phyloP scores from a whole-genome alignment of 2,329 filamentous ascomycete species.

The Fonsecaea nubica region DNA sequence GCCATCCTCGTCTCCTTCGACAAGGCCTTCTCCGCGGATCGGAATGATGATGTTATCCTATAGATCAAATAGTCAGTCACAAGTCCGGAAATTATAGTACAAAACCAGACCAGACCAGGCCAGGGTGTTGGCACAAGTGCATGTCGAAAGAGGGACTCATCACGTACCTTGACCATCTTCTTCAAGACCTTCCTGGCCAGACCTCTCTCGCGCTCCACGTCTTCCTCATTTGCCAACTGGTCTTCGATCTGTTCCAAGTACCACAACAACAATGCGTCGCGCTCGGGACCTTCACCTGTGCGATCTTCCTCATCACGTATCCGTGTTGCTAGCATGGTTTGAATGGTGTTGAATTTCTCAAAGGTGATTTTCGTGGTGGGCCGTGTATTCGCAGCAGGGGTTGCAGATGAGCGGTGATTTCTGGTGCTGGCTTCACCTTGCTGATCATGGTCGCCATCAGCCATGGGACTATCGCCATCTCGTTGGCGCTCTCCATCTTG shows the following conservation, averaged over 20 bases:
- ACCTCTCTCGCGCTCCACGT: conserved; percentile 74
- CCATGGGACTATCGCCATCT: conserved; percentile 62
- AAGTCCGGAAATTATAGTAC: conserved; percentile 4
- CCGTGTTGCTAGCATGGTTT: conserved; percentile 81
- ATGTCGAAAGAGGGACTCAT: not conserved
- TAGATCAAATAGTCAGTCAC: not conserved
- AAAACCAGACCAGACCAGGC: conserved; percentile 1
- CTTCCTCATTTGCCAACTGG: conserved; percentile 79
- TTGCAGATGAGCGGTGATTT: conserved; percentile 46
- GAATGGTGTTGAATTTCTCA: conserved; percentile 90
- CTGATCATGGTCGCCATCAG: conserved; percentile 53
- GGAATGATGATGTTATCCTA: conserved; percentile 67
- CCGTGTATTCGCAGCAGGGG: conserved; percentile 51
- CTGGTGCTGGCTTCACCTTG: conserved; percentile 44
- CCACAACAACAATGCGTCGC: conserved; percentile 82
- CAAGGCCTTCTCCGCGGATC: conserved; percentile 82
- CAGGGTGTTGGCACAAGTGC: not conserved
- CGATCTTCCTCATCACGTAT: conserved; percentile 81
- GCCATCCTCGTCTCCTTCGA: conserved; percentile 70
- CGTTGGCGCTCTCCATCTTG: conserved; percentile 53
- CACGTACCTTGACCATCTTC: conserved; percentile 89
- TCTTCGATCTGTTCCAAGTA: conserved; percentile 91
- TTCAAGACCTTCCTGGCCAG: conserved; percentile 85
- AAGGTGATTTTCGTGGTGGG: conserved; percentile 83
- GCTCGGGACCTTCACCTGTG: conserved; percentile 81